Conservation (phyloP, 179 eudicot species). For the Gypsophila paniculata region DNA sequence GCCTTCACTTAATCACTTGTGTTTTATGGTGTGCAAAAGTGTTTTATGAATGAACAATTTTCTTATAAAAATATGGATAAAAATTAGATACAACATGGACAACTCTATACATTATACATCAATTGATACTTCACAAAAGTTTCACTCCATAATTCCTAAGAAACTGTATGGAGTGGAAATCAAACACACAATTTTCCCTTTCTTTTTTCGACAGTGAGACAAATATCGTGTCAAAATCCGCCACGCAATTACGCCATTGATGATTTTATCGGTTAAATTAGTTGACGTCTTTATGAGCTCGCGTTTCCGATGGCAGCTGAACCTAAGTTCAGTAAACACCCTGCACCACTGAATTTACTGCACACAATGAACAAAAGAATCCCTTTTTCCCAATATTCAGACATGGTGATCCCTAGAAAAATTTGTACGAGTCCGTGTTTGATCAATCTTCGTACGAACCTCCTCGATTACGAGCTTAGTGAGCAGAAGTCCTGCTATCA, state of each 20-base stretch:
- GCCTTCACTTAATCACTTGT: too few species aligned
- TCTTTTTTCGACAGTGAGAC: conserved; percentile 1
- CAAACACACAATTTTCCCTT: not conserved
- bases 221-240: conserved; percentile 9
- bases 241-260: not conserved
- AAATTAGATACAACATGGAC: conserved; percentile 19
- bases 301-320: not conserved
- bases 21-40: too few species aligned
- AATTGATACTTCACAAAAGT: conserved; percentile 17
- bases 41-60: not conserved
- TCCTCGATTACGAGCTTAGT: conserved; percentile 69
- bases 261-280: conserved; percentile 11
- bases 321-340: not conserved
- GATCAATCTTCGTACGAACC: conserved; percentile 45
- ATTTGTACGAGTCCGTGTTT: conserved; percentile 29
- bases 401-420: conserved; percentile 21
- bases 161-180: not conserved
- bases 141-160: conserved; percentile 20
- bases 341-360: not conserved
- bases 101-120: conserved; percentile 18
- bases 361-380: conserved; percentile 24
- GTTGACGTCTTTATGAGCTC: not conserved
- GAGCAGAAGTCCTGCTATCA: conserved; percentile 69
- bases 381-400: conserved; percentile 15
- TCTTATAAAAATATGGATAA: not conserved